Base-by-base conservation (phyloP, 1,284 basidiomycete species). In the Sporisorium exsertum region DNA sequence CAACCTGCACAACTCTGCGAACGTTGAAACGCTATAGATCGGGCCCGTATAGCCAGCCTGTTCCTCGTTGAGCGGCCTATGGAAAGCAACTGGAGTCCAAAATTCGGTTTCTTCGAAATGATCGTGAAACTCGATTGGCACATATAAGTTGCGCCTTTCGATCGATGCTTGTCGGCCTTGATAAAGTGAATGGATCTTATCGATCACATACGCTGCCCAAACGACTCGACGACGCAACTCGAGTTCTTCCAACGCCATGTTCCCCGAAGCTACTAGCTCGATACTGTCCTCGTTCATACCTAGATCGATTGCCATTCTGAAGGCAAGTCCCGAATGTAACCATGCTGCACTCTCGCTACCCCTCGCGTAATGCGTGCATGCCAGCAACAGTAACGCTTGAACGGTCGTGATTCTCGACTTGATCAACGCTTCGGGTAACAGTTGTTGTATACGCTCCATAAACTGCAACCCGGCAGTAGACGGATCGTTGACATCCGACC, bases 171-270 rank as follows among this genome's bases (percentile, higher is more conserved):
- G 65, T 32, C 83, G 66, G 18, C 83, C 83, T 64, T 84, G 83
- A 45, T 84, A 84, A 27, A 84, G 69, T 13, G 81, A 83, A 45
- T 80, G 75, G 59, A 84, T 79, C 74, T 84, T 84, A 80, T 84
- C 83, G 35, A 78, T 49, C 12, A 45, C 45, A 66, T 72, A 84
- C 13, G 77, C 77, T 10, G 78, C 82, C 78, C 81, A 82, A 8
- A 83, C 76, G 3, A 83, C 73, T 7, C 81, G 59, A 8, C 81
- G 56, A 15, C 82, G 69, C 50, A 84, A 72, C 64, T 83, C 83
- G 42, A 80, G 63, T 56, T 82, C 79, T 51, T 80, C 80, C 5
- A 80, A 51, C 6, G 64, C 57, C 37, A 81, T 66, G 37, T 53
- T 72, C 5, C 51, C 67, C 32, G 60, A 67, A 3, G 46, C 50